phyloP scores from a whole-genome alignment of 352 stramenopile genomes.

The Thraustochytrium striatum region DNA sequence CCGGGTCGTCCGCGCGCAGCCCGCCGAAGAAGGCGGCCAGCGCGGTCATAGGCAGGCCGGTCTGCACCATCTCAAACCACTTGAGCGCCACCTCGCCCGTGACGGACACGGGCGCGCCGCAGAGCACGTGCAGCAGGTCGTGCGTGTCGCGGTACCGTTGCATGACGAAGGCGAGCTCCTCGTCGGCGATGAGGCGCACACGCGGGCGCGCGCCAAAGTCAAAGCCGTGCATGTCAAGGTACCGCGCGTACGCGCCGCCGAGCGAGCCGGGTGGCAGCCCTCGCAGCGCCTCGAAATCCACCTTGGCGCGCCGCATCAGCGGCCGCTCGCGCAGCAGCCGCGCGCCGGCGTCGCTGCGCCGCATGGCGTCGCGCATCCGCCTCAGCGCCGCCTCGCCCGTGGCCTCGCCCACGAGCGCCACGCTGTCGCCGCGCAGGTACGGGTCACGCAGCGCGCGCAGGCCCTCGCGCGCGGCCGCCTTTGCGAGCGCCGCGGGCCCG shows the following conservation, averaged over 20 bases:
- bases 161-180: constrained; percentile 93
- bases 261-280: constrained; percentile 72
- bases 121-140: constrained; percentile 95
- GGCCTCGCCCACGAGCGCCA: constrained; percentile 87
- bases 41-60: constrained; percentile 84
- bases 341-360: constrained; percentile 68
- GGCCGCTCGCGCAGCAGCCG: constrained; percentile 80
- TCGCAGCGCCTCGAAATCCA: constrained; percentile 68
- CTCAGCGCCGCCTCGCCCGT: constrained; percentile 76
- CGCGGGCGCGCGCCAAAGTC: constrained; percentile 65
- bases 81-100: constrained; percentile 93
- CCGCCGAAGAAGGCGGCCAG: constrained; percentile 82
- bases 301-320: constrained; percentile 67
- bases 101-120: constrained; percentile 84
- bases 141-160: constrained; percentile 73
- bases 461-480: constrained; percentile 54
- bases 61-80: constrained; percentile 94
- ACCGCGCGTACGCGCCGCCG: constrained; percentile 78
- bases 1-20: constrained; percentile 61
- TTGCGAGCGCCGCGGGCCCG: background rate
- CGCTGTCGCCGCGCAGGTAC: constrained; percentile 82
- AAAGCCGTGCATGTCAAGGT: constrained; percentile 83
- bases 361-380: constrained; percentile 75
- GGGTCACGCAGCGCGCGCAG: constrained; percentile 82
- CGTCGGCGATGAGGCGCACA: constrained; percentile 82